Evolutionary conservation across 2,329 filamentous ascomycete species (phyloP), one percentile per base, ranked within the genome.

Genomic region (Botrytis medusae): DNA sequence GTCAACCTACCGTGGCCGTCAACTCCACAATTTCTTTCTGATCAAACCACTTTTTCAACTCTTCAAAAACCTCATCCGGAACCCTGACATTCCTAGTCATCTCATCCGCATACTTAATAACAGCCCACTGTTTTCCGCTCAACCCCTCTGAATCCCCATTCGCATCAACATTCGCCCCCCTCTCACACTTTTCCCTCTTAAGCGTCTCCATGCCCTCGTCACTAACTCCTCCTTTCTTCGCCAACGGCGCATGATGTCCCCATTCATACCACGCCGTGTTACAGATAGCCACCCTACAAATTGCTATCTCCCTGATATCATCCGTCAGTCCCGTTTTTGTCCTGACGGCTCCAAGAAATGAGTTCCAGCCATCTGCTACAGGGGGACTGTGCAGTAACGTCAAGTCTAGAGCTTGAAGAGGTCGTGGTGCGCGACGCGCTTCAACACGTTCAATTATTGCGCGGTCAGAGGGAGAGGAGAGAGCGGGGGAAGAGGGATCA

Each of bases 181-280:
- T 61, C 42, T 70, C 59, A 60, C 71, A 72, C 32, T 46, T 60
- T 22, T 62, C 65, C n/a, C 34, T 42, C 48, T 63, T 77, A 22
- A 80, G 68, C 2, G 75, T 46, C 76, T 78, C 76, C 76, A 80
- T 74, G 4, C 75, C 78, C 72, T 78, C 78, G 25, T 79, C 78
- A 64, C 74, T 77, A 16, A 80, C 78, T 12, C 79, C 79, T 16
- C 78, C 79, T 12, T 73, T 77, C 69, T 80, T 37, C 20, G 79
- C 84, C 7, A 87, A 87, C 22, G 93, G 93, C 25, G 90, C 90
- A 80, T 97, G 94, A 72, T 93, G 89, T 51, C 84, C 87, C 93
- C 93, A 97, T 82, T 97, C 94, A 82, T 94, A 97, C 90, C 92
- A 93, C 2, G 94, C 94, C 29, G 87, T 83, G 82, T 97, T 97